Evolutionary conservation across 2,329 filamentous ascomycete species (phyloP).

Genomic region (Ophiocordyceps camponoti-leonardi): DNA sequence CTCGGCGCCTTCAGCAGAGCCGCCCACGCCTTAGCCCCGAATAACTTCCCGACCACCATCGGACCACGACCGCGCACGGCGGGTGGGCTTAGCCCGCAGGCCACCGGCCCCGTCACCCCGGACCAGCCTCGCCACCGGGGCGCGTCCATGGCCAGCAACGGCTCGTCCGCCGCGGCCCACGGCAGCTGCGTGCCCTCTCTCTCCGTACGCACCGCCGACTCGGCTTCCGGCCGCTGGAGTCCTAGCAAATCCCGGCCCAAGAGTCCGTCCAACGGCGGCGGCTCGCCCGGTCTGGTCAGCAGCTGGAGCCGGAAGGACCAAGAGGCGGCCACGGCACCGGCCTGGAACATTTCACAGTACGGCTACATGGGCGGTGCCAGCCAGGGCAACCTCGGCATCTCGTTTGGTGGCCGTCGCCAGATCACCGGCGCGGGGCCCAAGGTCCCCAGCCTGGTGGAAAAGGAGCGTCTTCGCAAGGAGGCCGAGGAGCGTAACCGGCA

Average conservation of each 20-base stretch:
- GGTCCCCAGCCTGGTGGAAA: constrained; percentile 70
- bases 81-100: constrained; percentile 44
- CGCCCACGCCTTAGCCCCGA: constrained; percentile 58
- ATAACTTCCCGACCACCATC: constrained; percentile 56
- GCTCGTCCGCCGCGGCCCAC: constrained; percentile 29
- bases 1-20: constrained; percentile 80
- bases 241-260: constrained; percentile 42
- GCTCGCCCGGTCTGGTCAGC: constrained; percentile 43
- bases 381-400: constrained; percentile 85
- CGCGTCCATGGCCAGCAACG: constrained; percentile 39
- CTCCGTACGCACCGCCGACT: constrained; percentile 29
- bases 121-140: constrained; percentile 26
- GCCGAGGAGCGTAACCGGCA: constrained; percentile 42
- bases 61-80: constrained; percentile 47
- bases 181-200: constrained; percentile 19
- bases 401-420: constrained; percentile 80
- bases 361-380: constrained; percentile 96
- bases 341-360: constrained; percentile 98
- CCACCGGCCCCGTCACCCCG: constrained; percentile 38
- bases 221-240: constrained; percentile 31
- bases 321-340: constrained; percentile 64
- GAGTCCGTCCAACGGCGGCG: constrained; percentile 17
- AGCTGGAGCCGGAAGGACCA: constrained; percentile 83
- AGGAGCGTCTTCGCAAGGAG: constrained; percentile 50
- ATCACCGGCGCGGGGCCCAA: constrained; percentile 70